A percentile compares a stretch with the other conserved stretches of the same genome.
Evolutionary conservation across 768 basidiomycete genomes (phyloP).

Genomic region (Phlegmacium glaucopus): DNA sequence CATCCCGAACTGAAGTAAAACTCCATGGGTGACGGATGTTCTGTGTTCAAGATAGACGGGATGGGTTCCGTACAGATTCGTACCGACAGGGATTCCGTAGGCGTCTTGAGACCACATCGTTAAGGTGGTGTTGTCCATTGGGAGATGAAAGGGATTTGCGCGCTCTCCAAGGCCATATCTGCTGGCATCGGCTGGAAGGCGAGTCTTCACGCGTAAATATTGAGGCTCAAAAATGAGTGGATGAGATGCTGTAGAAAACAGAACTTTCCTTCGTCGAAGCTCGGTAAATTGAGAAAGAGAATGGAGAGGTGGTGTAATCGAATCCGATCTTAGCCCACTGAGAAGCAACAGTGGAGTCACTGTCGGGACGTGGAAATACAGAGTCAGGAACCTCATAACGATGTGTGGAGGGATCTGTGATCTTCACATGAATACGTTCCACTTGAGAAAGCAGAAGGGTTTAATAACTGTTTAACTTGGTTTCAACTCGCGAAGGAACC

Average conservation of each 20-base stretch:
- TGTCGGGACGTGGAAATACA: conserved; percentile 53
- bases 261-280: conserved; percentile 44
- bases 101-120: conserved; percentile 69
- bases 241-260: conserved; percentile 59
- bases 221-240: conserved; percentile 75
- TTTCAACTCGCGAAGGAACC: neutral
- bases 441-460: conserved; percentile 28
- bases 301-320: conserved; percentile 56
- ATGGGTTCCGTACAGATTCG: conserved; percentile 72
- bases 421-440: conserved; percentile 61
- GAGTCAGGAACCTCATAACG: conserved; percentile 67
- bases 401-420: conserved; percentile 43
- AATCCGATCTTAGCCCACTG: conserved; percentile 47
- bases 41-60: conserved; percentile 74
- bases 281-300: conserved; percentile 57
- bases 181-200: conserved; percentile 56
- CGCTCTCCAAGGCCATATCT: conserved; percentile 81
- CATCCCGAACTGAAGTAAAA: conserved; percentile 75
- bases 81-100: conserved; percentile 50
- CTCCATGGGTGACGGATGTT: conserved; percentile 61
- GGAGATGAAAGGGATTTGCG: conserved; percentile 60
- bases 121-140: conserved; percentile 41
- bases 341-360: conserved; percentile 22
- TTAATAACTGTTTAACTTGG: neutral
- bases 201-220: conserved; percentile 70